Evolutionary conservation across 108 stramenopile genomes (phyloP), one percentile per base, ranked within the genome.

Genomic region (Nitzschia inconspicua): DNA sequence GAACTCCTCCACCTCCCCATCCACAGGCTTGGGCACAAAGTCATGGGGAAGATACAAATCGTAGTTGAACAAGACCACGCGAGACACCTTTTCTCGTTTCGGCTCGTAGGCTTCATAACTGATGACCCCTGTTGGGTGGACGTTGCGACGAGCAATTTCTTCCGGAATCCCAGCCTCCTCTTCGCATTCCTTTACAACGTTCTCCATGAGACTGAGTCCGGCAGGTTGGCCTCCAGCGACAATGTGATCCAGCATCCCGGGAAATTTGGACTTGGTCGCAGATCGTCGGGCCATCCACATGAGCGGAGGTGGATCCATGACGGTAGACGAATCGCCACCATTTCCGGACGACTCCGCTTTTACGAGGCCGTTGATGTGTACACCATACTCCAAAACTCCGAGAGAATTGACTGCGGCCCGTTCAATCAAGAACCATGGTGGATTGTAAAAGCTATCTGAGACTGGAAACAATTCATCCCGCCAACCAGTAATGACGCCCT

Each of bases 1-100:
- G 78, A 96, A 96, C 34, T 66, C 68, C 27, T 94, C 85, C 25
- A 93, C 91, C 67, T 96, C 95, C 35, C 95, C 95, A 73, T 96
- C 95, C 23, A 85, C 63, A 0, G 86, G 82, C 27, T 37, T 65
- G 1, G 95, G 95, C 4, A 60, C 48, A 75, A 93, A 93, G 27
- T 77, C 75, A 6, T 46, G 5, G 24, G 93, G 93, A 7, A 96
- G 61, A 44, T 77, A 47, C 43, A 96, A 63, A 66, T 96, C 95
- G 63, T 77, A 96, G 59, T 73, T 79, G 61, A 93, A 96, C 3
- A 94, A 32, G 4, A 86, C 80, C 20, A 72, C 84, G 14, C 92
- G 77, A 19, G 73, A 80, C 13, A 89, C 65, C n/a, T 68, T 80
- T 22, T 32, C 53, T 18, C 50, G 22, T 47, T 49, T 18, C 23